Evolutionary conservation across 768 basidiomycete genomes (phyloP).

Genomic region (Chalciporus piperatus): DNA sequence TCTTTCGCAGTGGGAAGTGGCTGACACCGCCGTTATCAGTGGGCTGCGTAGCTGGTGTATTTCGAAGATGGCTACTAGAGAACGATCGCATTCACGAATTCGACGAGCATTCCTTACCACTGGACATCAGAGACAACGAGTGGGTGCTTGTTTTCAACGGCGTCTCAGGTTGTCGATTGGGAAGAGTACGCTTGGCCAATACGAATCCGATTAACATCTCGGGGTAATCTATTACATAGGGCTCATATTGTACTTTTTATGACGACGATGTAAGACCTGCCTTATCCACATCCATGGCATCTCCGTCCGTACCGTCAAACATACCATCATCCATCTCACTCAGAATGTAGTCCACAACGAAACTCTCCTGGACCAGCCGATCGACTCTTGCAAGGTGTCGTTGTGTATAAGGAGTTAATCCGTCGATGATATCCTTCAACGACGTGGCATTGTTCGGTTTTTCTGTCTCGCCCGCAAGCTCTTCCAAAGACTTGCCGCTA

Average conservation of each 20-base stretch:
- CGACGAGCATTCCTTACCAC: slow-evolving; percentile 39
- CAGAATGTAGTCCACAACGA: slow-evolving; percentile 86
- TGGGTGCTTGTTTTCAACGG: slow-evolving; percentile 71
- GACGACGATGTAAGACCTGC: slow-evolving; percentile 1
- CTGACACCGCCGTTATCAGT: slow-evolving; percentile 57
- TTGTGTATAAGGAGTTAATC: slow-evolving; percentile 91
- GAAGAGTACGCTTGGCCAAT: slow-evolving; percentile 22
- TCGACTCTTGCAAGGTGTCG: slow-evolving; percentile 86
- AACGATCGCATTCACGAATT: slow-evolving; percentile 55
- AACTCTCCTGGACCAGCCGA: slow-evolving; percentile 89
- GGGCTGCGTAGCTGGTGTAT: slow-evolving; percentile 73
- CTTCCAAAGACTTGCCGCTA: slow-evolving; percentile 19
- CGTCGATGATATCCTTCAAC: slow-evolving; percentile 77
- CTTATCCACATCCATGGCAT: slow-evolving; percentile 40
- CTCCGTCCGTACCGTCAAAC: slow-evolving; percentile 50
- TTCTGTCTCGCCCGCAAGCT: slow-evolving; percentile 29
- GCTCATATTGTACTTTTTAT: slow-evolving; percentile 17
- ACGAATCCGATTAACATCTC: background rate
- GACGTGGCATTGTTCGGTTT: slow-evolving; percentile 21
- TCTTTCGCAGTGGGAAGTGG: slow-evolving; percentile 57
- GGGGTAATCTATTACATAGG: background rate
- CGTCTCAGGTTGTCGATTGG: slow-evolving; percentile 66
- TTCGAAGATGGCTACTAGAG: slow-evolving; percentile 67
- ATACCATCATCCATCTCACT: slow-evolving; percentile 86
- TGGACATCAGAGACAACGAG: slow-evolving; percentile 48